Percentiles rank a stretch among this genome's conserved stretches.
These are phyloP conservation scores for Lanmaoa rubissima DNA, from an alignment of 768 basidiomycete genomes.

Conservation along the genomic window DNA sequence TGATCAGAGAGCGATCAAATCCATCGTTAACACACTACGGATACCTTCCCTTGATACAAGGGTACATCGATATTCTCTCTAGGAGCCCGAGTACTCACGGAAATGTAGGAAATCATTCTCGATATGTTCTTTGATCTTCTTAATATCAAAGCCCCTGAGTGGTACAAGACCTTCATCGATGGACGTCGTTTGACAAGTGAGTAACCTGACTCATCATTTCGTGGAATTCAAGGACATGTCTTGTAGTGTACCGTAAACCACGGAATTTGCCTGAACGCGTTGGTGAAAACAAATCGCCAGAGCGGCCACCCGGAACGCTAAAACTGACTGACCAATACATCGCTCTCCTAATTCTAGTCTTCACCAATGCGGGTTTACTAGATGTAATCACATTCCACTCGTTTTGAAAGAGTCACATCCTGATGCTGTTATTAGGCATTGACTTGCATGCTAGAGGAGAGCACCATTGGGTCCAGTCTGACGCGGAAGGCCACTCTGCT, in stretches of 20 bases:
- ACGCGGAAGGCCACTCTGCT: conserved; percentile 88
- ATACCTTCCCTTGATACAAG: conserved; percentile 87
- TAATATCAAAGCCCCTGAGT: conserved; percentile 88
- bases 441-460: conserved; percentile 81
- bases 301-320: conserved; percentile 53
- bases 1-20: conserved; percentile 80
- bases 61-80: conserved; percentile 39
- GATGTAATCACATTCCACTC: conserved; percentile 55
- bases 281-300: conserved; percentile 40
- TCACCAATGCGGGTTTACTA: conserved; percentile 83
- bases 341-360: conserved; percentile 77
- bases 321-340: conserved; percentile 93
- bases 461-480: conserved; percentile 65
- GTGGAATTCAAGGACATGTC: not conserved
- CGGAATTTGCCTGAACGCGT: conserved; percentile 34
- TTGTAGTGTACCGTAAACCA: conserved; percentile 64
- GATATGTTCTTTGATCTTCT: conserved; percentile 94
- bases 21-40: conserved; percentile 79
- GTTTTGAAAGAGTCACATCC: not conserved
- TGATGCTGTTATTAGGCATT: conserved; percentile 57
- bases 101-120: conserved; percentile 77
- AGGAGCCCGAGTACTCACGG: conserved; percentile 10
- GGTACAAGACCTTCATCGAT: conserved; percentile 91
- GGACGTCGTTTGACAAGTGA: conserved; percentile 84
- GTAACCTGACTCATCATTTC: conserved; percentile 21